Base-by-base conservation (phyloP, 2,329 filamentous ascomycete genomes). In the Fusarium tuaranense region DNA sequence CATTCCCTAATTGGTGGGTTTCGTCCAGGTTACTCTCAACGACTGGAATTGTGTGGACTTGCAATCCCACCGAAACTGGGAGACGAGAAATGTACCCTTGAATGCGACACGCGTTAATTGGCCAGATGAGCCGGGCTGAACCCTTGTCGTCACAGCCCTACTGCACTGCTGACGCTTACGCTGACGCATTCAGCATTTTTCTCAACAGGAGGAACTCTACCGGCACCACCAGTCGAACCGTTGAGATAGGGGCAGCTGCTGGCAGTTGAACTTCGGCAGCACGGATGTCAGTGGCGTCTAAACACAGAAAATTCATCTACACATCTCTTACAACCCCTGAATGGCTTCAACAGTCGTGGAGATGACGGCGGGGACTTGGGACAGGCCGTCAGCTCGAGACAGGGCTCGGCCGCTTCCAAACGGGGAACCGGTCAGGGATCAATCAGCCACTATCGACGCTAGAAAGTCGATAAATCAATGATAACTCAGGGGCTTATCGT, bases 401-500 rank as follows among this genome's bases (percentile, higher is more conserved):
- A 55, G 48, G 27, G 48, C 48, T 27, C 48, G 27, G 48, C 48
- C 48, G 48, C 48, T 55, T 32, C 48, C 48, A 55, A 55, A 55
- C 48, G 48, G 48, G 30, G 48, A 55, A 55, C 27, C 18, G 27
- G 48, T 5, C 27, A 55, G 12, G 48, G 48, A 55, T 55, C 27
- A 32, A 10, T 32, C 48, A 55, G 27, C 48, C 48, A 20, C 48
- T 55, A 32, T 55, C 48, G 48, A 55, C 27, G 48, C 48, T 55
- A 55, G 48, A 55, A 55, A 55, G 27, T 32, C 48, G 18, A 55
- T 55, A 55, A 55, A 20, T 55, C 48, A 55, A 55, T 55, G 27
- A 55, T 55, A 55, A 32, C 27, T 55, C 48, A 55, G 48, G 48
- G 48, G 48, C 48, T 55, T 55, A 55, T 55, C 48, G 48, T 55